Conservation (phyloP, 2,329 filamentous ascomycete genomes). For the Didymella sp. region DNA sequence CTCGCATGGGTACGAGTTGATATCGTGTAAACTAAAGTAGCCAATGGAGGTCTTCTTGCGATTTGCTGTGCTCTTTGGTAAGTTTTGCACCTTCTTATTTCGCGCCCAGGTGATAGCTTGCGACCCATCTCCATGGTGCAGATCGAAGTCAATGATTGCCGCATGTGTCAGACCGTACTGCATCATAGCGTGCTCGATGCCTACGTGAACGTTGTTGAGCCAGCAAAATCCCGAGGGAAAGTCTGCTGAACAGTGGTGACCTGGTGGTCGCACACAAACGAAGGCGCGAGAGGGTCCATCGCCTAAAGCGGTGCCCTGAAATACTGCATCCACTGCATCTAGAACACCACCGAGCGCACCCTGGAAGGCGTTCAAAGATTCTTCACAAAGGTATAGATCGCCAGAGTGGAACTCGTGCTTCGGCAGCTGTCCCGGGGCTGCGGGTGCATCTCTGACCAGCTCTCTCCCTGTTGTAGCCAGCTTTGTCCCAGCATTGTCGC, state of each 20-base stretch:
- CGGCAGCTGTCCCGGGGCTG: conserved; percentile 56
- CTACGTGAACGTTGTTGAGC: conserved; percentile 98
- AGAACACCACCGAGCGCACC: conserved; percentile 91
- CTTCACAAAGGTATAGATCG: conserved; percentile 87
- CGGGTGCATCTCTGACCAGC: conserved; percentile 62
- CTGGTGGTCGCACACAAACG: conserved; percentile 89
- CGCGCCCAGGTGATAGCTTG: conserved; percentile 93
- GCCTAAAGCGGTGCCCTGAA: conserved; percentile 58
- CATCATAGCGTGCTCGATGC: conserved; percentile 87
- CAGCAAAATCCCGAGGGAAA: conserved; percentile 97
- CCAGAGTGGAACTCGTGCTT: conserved; percentile 79
- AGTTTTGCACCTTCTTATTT: conserved; percentile 71
- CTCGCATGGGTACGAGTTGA: conserved; percentile 98
- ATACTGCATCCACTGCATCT: conserved; percentile 88
- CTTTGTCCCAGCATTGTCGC: conserved; percentile 77
- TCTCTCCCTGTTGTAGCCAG: conserved; percentile 81
- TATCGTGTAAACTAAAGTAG: conserved; percentile 96
- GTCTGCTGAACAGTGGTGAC: conserved; percentile 90
- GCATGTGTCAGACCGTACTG: conserved; percentile 89
- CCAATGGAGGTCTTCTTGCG: conserved; percentile 89
- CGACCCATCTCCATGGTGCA: conserved; percentile 68
- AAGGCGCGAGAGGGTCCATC: conserved; percentile 78
- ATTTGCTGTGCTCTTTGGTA: conserved; percentile 72
- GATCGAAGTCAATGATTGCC: conserved; percentile 64
- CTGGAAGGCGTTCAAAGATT: conserved; percentile 86